Evolutionary conservation across 177 flowering plant species (phyloP).

Genomic region (Vitis hybrid): DNA sequence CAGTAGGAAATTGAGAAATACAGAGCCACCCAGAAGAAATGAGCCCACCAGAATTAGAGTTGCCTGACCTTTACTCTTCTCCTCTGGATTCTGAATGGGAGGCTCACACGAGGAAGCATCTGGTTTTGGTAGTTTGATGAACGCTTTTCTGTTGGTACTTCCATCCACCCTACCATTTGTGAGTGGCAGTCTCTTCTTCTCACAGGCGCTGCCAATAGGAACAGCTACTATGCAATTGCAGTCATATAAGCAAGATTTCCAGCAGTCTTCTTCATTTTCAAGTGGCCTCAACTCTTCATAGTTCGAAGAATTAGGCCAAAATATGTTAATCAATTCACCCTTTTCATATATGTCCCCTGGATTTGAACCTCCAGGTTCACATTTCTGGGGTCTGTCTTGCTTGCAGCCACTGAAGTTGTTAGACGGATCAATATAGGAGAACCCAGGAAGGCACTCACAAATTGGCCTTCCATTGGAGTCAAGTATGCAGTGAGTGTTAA

Average conservation of each 20-base stretch:
- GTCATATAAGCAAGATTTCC: conserved; percentile 31
- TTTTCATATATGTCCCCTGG: conserved; percentile 8
- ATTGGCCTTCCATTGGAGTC: too few species aligned
- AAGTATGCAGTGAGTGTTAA: too few species aligned
- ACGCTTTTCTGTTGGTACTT: neutral
- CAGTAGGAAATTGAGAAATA: conserved; percentile 27
- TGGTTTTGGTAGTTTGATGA: conserved; percentile 24
- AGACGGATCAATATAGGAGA: conserved; percentile 33
- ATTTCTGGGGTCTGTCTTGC: conserved; percentile 16
- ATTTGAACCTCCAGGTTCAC: conserved; percentile 5
- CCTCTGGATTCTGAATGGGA: too few species aligned
- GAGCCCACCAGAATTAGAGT: conserved; percentile 20
- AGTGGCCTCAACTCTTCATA: conserved; percentile 7
- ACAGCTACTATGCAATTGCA: conserved; percentile 36
- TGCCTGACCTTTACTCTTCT: neutral
- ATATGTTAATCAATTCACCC: neutral
- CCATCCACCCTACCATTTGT: conserved; percentile 19
- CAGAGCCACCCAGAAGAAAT: conserved; percentile 39
- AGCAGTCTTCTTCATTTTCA: conserved; percentile 18
- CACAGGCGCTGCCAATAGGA: conserved; percentile 14
- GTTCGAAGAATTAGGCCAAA: conserved; percentile 29
- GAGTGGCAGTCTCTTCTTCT: conserved; percentile 43
- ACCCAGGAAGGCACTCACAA: conserved; percentile 44
- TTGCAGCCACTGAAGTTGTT: conserved; percentile 27
- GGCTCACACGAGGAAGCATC: neutral